A percentile compares a stretch with the other conserved stretches of the same genome.
Conservation (phyloP, 2,329 filamentous ascomycete species). For the Epichloe amarillans region DNA sequence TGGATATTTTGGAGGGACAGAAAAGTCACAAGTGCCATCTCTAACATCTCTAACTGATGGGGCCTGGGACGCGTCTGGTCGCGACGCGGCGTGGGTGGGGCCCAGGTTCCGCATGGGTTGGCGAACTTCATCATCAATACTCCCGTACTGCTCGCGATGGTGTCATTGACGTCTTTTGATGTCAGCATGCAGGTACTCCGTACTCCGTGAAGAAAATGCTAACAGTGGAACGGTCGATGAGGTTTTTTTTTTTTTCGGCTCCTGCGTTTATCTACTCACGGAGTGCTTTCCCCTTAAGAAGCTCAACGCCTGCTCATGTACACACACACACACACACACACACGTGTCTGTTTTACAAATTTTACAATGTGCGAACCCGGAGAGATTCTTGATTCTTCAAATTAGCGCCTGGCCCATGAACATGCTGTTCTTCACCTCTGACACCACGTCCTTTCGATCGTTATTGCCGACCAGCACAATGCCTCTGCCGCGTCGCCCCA, state of each 20-base stretch:
- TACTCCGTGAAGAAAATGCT: no score
- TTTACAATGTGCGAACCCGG: neutral
- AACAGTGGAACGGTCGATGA: no score
- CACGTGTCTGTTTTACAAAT: constrained; percentile 34
- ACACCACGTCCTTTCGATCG: constrained; percentile 79
- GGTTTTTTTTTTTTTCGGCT: no score
- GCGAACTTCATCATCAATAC: no score
- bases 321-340: constrained; percentile 2
- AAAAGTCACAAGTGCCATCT: constrained; percentile 8
- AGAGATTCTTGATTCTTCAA: constrained; percentile 22
- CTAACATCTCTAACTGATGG: no score
- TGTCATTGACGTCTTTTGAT: neutral
- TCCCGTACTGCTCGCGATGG: no score
- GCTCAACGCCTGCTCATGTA: neutral
- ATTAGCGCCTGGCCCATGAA: constrained; percentile 69
- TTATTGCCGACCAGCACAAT: constrained; percentile 83
- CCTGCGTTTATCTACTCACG: neutral
- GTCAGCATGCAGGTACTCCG: no score
- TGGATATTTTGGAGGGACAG: constrained; percentile 7
- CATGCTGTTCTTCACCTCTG: constrained; percentile 84
- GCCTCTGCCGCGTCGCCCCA: constrained; percentile 79
- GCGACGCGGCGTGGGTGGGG: constrained; percentile 11
- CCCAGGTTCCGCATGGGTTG: neutral
- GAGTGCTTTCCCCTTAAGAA: neutral
- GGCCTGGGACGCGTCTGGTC: constrained; percentile 13